Evolutionary conservation across 352 stramenopile species (phyloP), one percentile per base, ranked within the genome.

Genomic region (Phytophthora melonis): DNA sequence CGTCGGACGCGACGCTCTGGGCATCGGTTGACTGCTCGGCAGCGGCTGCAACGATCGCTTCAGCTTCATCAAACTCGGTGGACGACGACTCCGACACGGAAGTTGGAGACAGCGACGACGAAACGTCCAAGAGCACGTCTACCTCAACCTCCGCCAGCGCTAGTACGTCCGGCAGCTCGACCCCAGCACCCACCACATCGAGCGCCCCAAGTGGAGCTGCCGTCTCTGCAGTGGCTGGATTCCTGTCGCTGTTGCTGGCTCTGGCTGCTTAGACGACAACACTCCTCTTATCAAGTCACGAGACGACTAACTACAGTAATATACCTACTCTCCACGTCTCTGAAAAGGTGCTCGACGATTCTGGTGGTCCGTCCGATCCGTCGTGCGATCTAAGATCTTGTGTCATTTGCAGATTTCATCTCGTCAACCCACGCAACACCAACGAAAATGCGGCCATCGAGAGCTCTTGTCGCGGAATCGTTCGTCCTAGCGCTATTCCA

Each of bases 401-500:
- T 50, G 16, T n/a, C 18, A 50, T 50, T 50, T 50, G 3, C 43
- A 18, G 11, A 23, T 21, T 21, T 50, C 41, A 19, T 5, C 41
- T 19, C 41, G 4, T 23, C 57, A 30, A 21, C 30, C 10, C 14
- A 13, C 18, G 19, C 10, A 58, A 8, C 13, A 25, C 23, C 23
- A 25, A 25, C 23, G 23, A 25, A 2, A 25, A 25, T 25, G 23
- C 43, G 18, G 43, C 43, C 23, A 23, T 23, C 43, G 43, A 16
- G 8, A 11, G 16, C 4, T 13, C 5, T 23, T 21, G 43, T 9
- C 21, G 53, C 34, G 9, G 21, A 68, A 21, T 62, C 39, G 5
- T 23, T 73, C n/a, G 3, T 60, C 0, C 67, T 54, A 16, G 23
- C 41, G 16, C 5, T 64, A 11, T 23, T 74, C n/a, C 34, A 58